Base-by-base conservation (phyloP, 2,329 filamentous ascomycete genomes). In the Ophiostoma perfectum region DNA sequence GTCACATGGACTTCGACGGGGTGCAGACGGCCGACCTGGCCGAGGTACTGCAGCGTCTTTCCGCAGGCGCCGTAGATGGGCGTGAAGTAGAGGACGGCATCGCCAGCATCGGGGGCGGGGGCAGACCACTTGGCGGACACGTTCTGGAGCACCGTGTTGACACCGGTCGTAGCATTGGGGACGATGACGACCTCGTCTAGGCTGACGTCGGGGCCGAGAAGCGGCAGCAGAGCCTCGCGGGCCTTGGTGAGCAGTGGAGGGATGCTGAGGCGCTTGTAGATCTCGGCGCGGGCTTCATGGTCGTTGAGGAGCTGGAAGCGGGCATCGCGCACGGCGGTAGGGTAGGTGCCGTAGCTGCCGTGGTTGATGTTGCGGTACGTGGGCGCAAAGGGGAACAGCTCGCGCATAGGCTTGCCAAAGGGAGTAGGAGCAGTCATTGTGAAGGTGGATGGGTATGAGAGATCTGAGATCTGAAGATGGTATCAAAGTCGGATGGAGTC, bases 331-430 rank as follows among this genome's bases (percentile, higher is more conserved):
- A 93, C 80, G 1, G 77, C 72, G 4, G 75, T 77, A 2, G 90
- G 90, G 72, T 85, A 87, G 0, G 88, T 84, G 16, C 90, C 90
- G 75, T 88, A 92, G 1, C 89, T 90, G 68, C 89, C 86, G 62
- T 78, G 77, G 68, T 78, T 78, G 42, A 78, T 70, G 67, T 67
- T 69, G 67, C 72, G 75, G 67, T 78, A 78, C 11, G 72, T 73
- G 3, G 72, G 60, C 14, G 75, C 74, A 60, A 77, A 78, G 63
- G 70, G 72, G 71, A 78, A 78, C 64, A 77, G 74, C 27, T 72
- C 72, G 42, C 75, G 75, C 73, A 77, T 76, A 72, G 67, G 60
- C 67, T 70, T 70, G 70, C 72, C 72, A 69, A 72, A 72, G 45
- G 71, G 58, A 14, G 55, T 60, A 14, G 49, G 49, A 55, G 49